Base-by-base conservation (phyloP, 176 grass and related monocot genomes). In the Cenchrus fungigraminus region DNA sequence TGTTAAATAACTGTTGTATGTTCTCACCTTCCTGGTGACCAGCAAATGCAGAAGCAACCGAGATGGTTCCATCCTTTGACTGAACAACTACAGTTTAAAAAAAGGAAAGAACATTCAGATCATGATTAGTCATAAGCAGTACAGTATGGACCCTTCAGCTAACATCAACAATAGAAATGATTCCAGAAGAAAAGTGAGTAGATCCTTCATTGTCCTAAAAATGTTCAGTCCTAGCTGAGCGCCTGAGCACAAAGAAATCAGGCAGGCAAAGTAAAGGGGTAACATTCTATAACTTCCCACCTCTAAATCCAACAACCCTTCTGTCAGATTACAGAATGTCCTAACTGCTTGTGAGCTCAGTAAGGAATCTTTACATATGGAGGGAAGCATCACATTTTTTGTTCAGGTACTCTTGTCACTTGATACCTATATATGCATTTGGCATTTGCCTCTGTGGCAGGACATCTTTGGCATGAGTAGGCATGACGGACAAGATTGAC, bases 21-120 rank as follows among this genome's bases (percentile, higher is more conserved):
- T 3, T 55, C 84, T 80, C 55, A 97, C 95, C 92, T 94, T 97
- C 80, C 58, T 94, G 92, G 57, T 97, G 90, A 82, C 92, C 95
- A 63, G 86, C 66, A 81, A 97, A 97, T 70, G 95, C 92, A 91
- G 95, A 92, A 80, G 95, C 92, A 46, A 94, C 95, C 9, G 95
- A 94, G 88, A 97, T 97, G 10, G 92, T 94, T 74, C 92, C 90
- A 50, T 89, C 88, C 28, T 89, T 94, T 13, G 92, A 92, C 68
- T 94, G 92, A 42, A 97, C 83, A 76, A 97, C 95, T 97, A 79
- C 64, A 82, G 54, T 14, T 32, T 14, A 86, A 51, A 66, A 34
- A 56, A 66, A 25, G 6, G 9, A 28, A 28, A 78, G 4, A 17
- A 61, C 11, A 70, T 42, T 37, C 16, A 82, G 32, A 42, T 32